A percentile compares a stretch with the other conserved stretches of the same genome.
Evolutionary conservation across 2,329 filamentous ascomycete genomes (phyloP).

Genomic region (Sporothrix protearum): DNA sequence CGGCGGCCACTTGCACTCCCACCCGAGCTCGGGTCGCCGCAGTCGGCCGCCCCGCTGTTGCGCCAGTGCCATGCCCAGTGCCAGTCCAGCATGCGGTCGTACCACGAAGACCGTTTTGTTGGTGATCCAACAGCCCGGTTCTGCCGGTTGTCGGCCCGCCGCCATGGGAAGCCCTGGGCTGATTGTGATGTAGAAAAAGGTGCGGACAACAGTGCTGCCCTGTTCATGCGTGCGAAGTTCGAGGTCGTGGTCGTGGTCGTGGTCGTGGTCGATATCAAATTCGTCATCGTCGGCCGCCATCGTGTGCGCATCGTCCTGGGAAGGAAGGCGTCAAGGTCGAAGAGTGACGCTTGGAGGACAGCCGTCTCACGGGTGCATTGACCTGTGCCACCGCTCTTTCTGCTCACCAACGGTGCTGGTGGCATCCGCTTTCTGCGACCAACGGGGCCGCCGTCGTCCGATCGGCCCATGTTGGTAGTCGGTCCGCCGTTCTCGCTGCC

Average conservation of each 20-base stretch:
- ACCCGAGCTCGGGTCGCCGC: not conserved
- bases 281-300: constrained; percentile 4
- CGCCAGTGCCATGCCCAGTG: constrained; percentile 14
- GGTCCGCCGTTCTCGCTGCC: not conserved
- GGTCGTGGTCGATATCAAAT: too few relatives aligned
- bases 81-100: constrained; percentile 12
- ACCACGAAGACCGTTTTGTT: constrained; percentile 10
- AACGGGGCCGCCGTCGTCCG: not conserved
- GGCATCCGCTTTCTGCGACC: not conserved
- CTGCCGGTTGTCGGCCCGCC: not conserved
- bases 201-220: not conserved
- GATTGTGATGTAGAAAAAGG: constrained; percentile 24
- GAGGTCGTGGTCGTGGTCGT: not conserved
- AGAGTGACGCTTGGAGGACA: constrained; percentile 28
- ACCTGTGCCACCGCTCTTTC: not conserved
- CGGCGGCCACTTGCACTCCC: not conserved
- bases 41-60: not conserved
- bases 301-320: constrained; percentile 30
- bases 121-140: not conserved
- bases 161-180: constrained; percentile 9
- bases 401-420: constrained; percentile 31
- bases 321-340: constrained; percentile 31
- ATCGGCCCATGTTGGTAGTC: not conserved
- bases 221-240: not conserved
- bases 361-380: constrained; percentile 1